These are phyloP conservation scores for Rhynchospora breviuscula DNA, from an alignment of 176 grass and related monocot species.

Conservation along the genomic window DNA sequence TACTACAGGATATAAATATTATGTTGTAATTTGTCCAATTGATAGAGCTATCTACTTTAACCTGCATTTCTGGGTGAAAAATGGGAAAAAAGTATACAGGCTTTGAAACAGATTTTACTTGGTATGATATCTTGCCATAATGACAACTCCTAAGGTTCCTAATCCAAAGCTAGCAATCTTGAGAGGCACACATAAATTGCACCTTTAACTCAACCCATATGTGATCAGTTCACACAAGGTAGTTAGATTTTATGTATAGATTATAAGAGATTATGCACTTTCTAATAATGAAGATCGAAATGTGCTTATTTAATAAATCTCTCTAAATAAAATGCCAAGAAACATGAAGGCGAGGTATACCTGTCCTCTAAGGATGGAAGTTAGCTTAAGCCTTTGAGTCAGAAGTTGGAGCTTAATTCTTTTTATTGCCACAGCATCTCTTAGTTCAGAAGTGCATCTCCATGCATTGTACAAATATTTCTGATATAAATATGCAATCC, in stretches of 20 bases:
- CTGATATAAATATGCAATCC: slow-evolving; percentile 27
- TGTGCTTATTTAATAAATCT: neutral
- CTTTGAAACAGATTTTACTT: neutral
- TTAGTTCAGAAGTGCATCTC: slow-evolving; percentile 72
- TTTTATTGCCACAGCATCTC: slow-evolving; percentile 65
- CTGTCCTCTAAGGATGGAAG: slow-evolving; percentile 75
- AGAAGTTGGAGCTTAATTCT: slow-evolving; percentile 68
- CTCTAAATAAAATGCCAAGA: neutral
- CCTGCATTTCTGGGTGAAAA: neutral
- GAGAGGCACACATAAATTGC: neutral
- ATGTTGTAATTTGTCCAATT: neutral
- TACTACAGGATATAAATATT: neutral
- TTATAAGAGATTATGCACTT: neutral
- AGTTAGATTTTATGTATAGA: neutral
- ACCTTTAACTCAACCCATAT: neutral
- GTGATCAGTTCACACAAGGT: neutral
- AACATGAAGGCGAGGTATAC: slow-evolving; percentile 29
- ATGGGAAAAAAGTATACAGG: neutral
- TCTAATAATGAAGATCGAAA: neutral
- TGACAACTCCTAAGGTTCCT: neutral
- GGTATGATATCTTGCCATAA: neutral
- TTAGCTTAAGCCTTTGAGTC: slow-evolving; percentile 73
- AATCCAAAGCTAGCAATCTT: neutral
- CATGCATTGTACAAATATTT: slow-evolving; percentile 82
- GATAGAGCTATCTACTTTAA: neutral